phyloP scores from a whole-genome alignment of 2,329 filamentous ascomycete genomes.

The Neopestalotiopsis clavispora region DNA sequence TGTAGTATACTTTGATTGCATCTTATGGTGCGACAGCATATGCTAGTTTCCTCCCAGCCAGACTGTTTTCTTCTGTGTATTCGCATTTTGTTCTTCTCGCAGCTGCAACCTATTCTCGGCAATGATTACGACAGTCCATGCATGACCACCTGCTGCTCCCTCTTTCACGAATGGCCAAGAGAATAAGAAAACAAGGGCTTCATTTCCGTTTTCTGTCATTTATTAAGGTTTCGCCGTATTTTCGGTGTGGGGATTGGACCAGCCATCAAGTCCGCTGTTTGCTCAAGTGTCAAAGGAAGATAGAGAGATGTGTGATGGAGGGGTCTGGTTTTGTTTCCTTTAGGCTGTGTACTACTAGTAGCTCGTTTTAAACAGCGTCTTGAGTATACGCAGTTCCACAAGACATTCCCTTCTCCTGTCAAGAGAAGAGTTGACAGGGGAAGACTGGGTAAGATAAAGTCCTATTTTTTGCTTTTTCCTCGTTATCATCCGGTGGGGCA shows the following conservation, averaged over 20 bases:
- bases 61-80: too few species aligned
- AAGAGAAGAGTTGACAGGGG: not conserved
- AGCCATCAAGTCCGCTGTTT: not conserved
- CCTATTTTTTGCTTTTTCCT: not conserved
- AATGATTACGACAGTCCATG: not conserved
- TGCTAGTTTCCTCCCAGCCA: too few species aligned
- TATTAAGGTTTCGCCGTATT: not conserved
- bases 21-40: too few species aligned
- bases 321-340: too few species aligned
- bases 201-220: slow-evolving; percentile 1
- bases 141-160: not conserved
- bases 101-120: not conserved
- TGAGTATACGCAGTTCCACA: too few species aligned
- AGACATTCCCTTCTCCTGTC: not conserved
- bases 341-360: too few species aligned
- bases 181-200: not conserved
- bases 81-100: not conserved
- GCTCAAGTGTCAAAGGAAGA: not conserved
- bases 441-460: not conserved
- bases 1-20: not conserved
- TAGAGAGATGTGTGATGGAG: not conserved
- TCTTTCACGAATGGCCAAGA: not conserved
- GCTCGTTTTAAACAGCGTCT: too few species aligned
- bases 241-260: not conserved
- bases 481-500: not conserved